These are phyloP conservation scores for Macrolepiota fuliginosa DNA, from an alignment of 768 basidiomycete genomes.

Conservation along the genomic window DNA sequence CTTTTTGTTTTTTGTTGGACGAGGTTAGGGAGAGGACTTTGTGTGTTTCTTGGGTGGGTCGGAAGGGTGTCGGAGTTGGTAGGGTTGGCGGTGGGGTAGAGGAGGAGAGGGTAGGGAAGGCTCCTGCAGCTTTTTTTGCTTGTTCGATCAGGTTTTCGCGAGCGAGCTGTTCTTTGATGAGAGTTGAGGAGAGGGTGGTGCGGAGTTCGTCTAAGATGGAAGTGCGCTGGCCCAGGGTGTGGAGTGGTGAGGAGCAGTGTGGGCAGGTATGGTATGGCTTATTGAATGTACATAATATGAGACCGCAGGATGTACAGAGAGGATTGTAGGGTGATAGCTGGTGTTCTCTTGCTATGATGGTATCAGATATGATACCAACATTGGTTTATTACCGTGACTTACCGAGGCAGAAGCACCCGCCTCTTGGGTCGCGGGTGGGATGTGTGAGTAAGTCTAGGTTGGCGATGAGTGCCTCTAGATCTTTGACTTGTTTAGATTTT, in stretches of 20 bases:
- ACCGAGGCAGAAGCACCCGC: slow-evolving; percentile 75
- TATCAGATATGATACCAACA: not conserved
- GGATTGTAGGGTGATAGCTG: slow-evolving; percentile 53
- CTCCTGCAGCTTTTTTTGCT: slow-evolving; percentile 50
- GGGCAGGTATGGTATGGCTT: slow-evolving; percentile 39
- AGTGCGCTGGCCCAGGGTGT: slow-evolving; percentile 29
- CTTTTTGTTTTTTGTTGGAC: slow-evolving; percentile 40
- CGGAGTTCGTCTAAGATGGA: slow-evolving; percentile 44
- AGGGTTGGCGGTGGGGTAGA: not conserved
- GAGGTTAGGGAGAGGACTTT: slow-evolving; percentile 58
- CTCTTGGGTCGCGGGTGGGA: slow-evolving; percentile 48
- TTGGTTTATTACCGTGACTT: slow-evolving; percentile 6
- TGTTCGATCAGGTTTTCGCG: slow-evolving; percentile 45
- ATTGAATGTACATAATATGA: slow-evolving; percentile 62
- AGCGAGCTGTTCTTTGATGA: slow-evolving; percentile 47
- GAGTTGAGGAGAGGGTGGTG: slow-evolving; percentile 37
- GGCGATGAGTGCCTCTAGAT: slow-evolving; percentile 45
- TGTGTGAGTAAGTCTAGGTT: slow-evolving; percentile 34
- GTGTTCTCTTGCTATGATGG: slow-evolving; percentile 49
- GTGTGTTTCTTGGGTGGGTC: slow-evolving; percentile 36
- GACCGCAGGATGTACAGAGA: slow-evolving; percentile 56
- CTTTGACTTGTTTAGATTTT: slow-evolving; percentile 48
- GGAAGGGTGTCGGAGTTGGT: not conserved
- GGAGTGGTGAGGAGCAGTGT: slow-evolving; percentile 46
- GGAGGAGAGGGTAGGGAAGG: slow-evolving; percentile 53